Evolutionary conservation across 129 eudicot species (phyloP).

Genomic region (Rutidosis leptorrhynchoides): DNA sequence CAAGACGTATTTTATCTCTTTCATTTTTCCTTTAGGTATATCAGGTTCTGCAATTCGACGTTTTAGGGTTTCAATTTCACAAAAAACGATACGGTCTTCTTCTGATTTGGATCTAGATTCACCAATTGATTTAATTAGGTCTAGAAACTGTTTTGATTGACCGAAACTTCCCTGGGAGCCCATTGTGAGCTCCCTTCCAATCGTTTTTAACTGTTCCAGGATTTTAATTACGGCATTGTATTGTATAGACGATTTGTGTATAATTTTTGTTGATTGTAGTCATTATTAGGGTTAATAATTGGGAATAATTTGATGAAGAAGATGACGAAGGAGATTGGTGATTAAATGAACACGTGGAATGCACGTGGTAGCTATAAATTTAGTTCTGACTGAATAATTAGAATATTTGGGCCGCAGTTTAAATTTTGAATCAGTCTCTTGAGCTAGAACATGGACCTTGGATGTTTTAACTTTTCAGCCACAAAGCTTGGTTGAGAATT

Average conservation of each 20-base stretch:
- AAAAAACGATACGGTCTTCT: conserved; percentile 82
- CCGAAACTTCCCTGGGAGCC: conserved; percentile 88
- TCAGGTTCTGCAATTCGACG: conserved; percentile 62
- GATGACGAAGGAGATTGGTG: background rate
- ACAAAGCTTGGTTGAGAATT: no score
- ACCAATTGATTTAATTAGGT: conserved; percentile 89
- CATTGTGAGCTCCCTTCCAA: conserved; percentile 99
- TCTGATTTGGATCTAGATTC: conserved; percentile 95
- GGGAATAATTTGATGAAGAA: no score
- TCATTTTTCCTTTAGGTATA: conserved; percentile 80
- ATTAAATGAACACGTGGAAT: background rate
- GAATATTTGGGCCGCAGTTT: no score
- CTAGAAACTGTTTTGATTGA: conserved; percentile 85
- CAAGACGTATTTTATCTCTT: conserved; percentile 79
- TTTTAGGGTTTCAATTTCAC: conserved; percentile 83
- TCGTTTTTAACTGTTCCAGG: conserved; percentile 88
- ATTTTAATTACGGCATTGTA: background rate
- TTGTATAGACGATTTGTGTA: background rate
- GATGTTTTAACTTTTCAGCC: no score
- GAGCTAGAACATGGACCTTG: no score
- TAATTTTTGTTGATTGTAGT: background rate
- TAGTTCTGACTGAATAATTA: no score
- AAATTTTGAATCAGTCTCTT: no score
- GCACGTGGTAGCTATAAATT: background rate
- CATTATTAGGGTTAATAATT: background rate